Evolutionary conservation across 805 yeast genomes (phyloP), one percentile per base, ranked within the genome.

Genomic region (Huiozyma sinensis): DNA sequence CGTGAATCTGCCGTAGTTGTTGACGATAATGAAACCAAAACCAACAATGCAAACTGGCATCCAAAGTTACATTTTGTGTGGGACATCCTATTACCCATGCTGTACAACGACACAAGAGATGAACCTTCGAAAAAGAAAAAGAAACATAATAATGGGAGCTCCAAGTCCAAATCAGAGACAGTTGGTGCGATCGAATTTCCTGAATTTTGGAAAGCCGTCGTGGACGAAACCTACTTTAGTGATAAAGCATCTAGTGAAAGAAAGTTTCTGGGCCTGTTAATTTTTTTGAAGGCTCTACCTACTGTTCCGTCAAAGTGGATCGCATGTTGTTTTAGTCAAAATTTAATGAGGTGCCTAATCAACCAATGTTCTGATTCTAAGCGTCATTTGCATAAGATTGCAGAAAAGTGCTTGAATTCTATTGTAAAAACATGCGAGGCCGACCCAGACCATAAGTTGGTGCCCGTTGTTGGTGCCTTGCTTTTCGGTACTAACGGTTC

Each of bases 211-310:
- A 75, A 77, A 52, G 67, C 72, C 4, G 79, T 78, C 6, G 75
- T 90, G 11, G 97, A 90, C 57, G 92, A 87, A 53, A 73, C 83
- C 4, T 76, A 84, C 47, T 89, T 90, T 52, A 69, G 84, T 5
- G 77, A 76, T 33, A 77, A 80, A 50, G 71, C 95, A 0, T 87
- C 96, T 1, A 76, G 81, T 31, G 97, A 89, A 60, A 71, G 95
- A 45, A 90, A 89, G 60, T 84, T 73, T 61, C 76, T 86, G 75
- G 97, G 96, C 0, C 77, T 89, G 53, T 83, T 83, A 52, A 73
- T 88, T 8, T 77, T 89, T 48, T 69, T 65, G 36, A 66, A 70
- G 42, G 70, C 78, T 44, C 57, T 80, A 6, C 56, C 61, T 37
- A 44, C 48, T 6, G 51, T 60, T 6, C 50, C 61, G 2, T 44